Base-by-base conservation (phyloP, 176 grass and related monocot genomes). In the Raddia guianensis region DNA sequence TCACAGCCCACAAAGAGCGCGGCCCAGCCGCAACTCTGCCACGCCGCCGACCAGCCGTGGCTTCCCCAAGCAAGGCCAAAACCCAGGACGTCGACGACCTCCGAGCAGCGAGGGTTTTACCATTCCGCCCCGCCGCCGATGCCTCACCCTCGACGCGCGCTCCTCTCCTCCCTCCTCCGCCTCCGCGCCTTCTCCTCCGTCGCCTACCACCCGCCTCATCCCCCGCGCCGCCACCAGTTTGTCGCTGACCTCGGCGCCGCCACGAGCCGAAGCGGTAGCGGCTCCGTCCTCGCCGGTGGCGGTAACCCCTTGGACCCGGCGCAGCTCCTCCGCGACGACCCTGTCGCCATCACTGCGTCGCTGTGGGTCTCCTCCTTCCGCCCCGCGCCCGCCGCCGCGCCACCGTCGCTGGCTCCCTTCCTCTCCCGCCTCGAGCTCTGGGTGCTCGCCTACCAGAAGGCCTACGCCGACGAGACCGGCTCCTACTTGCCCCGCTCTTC, bases 371-470 rank as follows among this genome's bases (percentile, higher is more conserved):
- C 93, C 71, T 91, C 83, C 87, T 98, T 95, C 77, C 92, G 88
- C 78, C 69, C 86, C 48, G 47, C 72, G 55, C 55, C 85, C 57
- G 63, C 73, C 69, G 53, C 87, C 45, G 80, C 86, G 19, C 82
- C 83, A 59, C 61, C 70, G 52, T 37, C 79, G 35, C 83, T 98
- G 69, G 79, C 88, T 14, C 90, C 92, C 13, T 86, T 84, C 84
- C 88, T 98, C 37, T 86, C 85, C 32, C 95, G 90, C 66, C 90
- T 98, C 70, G 92, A 98, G 86, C 81, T 98, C 40, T 98, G 95
- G 95, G 90, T 95, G 49, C 92, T 98, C 35, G 92, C 95, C 14
- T 98, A 98, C 86, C 95, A 98, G 86, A 98, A 98, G 85, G 90
- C 90, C 1, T 84, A 91, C 81, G 92, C 95, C 4, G 95, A 98